Evolutionary conservation across 2,329 filamentous ascomycete species (phyloP).

Genomic region (Fusarium siculi): DNA sequence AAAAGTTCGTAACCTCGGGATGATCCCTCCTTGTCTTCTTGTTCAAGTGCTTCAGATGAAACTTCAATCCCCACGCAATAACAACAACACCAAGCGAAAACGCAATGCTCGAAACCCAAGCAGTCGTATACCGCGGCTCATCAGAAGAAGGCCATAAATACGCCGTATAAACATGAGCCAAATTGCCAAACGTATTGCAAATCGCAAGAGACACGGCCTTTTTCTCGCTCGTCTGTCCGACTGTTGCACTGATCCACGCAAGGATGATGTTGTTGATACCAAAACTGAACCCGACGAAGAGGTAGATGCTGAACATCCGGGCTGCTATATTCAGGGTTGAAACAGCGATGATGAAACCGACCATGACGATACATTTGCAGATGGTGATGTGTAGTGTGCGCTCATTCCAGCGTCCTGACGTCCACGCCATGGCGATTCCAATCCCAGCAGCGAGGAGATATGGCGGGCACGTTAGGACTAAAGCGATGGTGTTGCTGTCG

Average conservation of each 20-base stretch:
- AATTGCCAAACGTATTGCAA: conserved; percentile 29
- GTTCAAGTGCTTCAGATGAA: conserved; percentile 11
- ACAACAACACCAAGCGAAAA: conserved; percentile 23
- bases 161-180: conserved; percentile 28
- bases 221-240: conserved; percentile 59
- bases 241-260: conserved; percentile 52
- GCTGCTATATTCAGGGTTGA: conserved; percentile 38
- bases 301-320: conserved; percentile 46
- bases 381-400: conserved; percentile 16
- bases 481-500: conserved; percentile 57
- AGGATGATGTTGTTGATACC: conserved; percentile 57
- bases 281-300: conserved; percentile 53
- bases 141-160: conserved; percentile 24
- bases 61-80: conserved; percentile 16
- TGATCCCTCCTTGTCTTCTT: conserved; percentile 16
- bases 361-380: conserved; percentile 53
- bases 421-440: conserved; percentile 30
- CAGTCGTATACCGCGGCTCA: conserved; percentile 8
- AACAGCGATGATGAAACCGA: conserved; percentile 38
- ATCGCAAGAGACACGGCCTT: conserved; percentile 44
- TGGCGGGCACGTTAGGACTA: conserved; percentile 61
- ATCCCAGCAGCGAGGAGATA: conserved; percentile 55
- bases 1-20: conserved; percentile 23
- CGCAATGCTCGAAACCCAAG: conserved; percentile 18
- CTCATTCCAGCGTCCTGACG: conserved; percentile 58